phyloP scores from a whole-genome alignment of 495 filamentous ascomycete species.

The Sordaria brevicollis region DNA sequence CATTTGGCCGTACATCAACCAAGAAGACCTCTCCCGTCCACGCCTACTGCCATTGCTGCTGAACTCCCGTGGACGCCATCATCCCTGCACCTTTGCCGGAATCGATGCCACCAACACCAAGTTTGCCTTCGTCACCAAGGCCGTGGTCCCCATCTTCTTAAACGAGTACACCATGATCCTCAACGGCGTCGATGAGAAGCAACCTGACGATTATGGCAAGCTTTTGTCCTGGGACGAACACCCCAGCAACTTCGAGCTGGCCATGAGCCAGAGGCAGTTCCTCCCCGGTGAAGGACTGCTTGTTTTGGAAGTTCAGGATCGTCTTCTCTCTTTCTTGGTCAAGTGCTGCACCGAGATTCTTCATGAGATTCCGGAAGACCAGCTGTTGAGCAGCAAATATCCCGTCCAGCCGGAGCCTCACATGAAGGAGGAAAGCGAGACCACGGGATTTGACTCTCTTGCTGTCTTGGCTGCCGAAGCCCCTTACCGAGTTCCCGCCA shows the following conservation, averaged over 20 bases:
- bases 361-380: constrained; percentile 14
- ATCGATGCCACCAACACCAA: constrained; percentile 22
- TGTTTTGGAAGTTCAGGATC: constrained; percentile 36
- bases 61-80: constrained; percentile 35
- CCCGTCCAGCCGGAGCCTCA: constrained; percentile 20
- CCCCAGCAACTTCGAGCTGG: constrained; percentile 1
- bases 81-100: constrained; percentile 30
- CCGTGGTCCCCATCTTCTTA: constrained; percentile 26
- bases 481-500: constrained; percentile 32
- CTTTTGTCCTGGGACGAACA: constrained; percentile 31
- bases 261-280: constrained; percentile 5
- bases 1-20: constrained; percentile 47
- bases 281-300: constrained; percentile 33
- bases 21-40: constrained; percentile 40
- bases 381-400: neutral
- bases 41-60: constrained; percentile 38
- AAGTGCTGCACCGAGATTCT: constrained; percentile 28
- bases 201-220: constrained; percentile 31
- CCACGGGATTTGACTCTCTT: constrained; percentile 5
- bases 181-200: constrained; percentile 14
- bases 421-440: constrained; percentile 15
- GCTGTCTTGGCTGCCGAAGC: constrained; percentile 30
- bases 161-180: constrained; percentile 34
- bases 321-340: constrained; percentile 33
- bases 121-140: constrained; percentile 18